phyloP scores from a whole-genome alignment of 306 rosid species.

The Malus orientalis region DNA sequence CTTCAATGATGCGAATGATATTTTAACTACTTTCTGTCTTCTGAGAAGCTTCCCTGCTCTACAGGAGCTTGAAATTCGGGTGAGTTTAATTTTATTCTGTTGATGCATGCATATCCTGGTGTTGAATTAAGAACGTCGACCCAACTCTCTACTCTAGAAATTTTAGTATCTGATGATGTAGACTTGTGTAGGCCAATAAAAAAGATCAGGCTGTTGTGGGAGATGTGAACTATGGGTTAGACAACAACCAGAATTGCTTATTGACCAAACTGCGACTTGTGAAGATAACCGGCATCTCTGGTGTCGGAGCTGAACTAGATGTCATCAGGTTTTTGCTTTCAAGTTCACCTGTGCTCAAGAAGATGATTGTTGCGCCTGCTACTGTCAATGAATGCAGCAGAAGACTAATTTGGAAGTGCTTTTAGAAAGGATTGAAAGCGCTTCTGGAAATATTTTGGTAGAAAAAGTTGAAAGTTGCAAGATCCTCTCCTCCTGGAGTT shows the following conservation, averaged over 20 bases:
- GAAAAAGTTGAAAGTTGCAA: too few species aligned
- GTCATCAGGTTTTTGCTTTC: too few species aligned
- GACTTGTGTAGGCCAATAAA: slow-evolving; percentile 18
- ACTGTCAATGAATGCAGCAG: neutral
- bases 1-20: slow-evolving; percentile 16
- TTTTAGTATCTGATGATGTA: neutral
- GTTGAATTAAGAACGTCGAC: too few species aligned
- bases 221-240: slow-evolving; percentile 11
- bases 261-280: slow-evolving; percentile 32
- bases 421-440: neutral
- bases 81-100: slow-evolving; percentile 15
- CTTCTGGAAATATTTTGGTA: too few species aligned
- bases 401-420: too few species aligned
- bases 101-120: neutral
- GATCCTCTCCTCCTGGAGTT: too few species aligned
- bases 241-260: slow-evolving; percentile 12
- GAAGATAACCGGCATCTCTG: slow-evolving; percentile 32
- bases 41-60: slow-evolving; percentile 54
- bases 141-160: too few species aligned
- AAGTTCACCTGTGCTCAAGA: slow-evolving; percentile 22
- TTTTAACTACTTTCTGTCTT: slow-evolving; percentile 41
- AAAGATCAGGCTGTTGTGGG: slow-evolving; percentile 15
- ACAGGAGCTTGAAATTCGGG: slow-evolving; percentile 49
- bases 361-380: slow-evolving; percentile 46
- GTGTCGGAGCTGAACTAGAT: neutral